These are phyloP conservation scores for Tetrahymena thermophila DNA, from an alignment of 73 alveolate genomes.

Conservation along the genomic window DNA sequence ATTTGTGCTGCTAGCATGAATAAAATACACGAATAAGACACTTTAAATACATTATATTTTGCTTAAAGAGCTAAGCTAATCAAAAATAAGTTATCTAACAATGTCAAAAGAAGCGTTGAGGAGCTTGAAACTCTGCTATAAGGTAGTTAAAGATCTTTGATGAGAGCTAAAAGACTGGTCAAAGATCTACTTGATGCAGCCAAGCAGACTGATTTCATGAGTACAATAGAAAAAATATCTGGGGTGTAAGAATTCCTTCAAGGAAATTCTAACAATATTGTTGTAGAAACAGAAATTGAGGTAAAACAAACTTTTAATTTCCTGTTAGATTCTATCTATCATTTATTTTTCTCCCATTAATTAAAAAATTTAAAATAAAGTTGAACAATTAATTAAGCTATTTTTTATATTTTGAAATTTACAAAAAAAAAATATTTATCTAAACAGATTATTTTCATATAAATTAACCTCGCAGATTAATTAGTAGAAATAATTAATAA, in stretches of 20 bases:
- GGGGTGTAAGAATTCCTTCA: not conserved
- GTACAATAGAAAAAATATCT: not conserved
- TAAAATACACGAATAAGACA: conserved; percentile 21
- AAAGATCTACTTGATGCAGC: not conserved
- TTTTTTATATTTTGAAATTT: too few relatives aligned
- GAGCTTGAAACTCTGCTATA: conserved; percentile 9
- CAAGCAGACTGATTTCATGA: not conserved
- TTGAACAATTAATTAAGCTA: too few relatives aligned
- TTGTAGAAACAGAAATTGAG: not conserved
- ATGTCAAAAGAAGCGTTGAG: conserved; percentile 33
- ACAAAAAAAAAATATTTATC: too few relatives aligned
- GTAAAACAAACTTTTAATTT: not conserved
- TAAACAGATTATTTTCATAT: too few relatives aligned
- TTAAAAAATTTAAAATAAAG: too few relatives aligned
- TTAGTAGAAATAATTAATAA: too few relatives aligned
- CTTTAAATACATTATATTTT: conserved; percentile 29
- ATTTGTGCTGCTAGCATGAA: conserved; percentile 43
- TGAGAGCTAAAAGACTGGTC: not conserved
- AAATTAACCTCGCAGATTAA: too few relatives aligned
- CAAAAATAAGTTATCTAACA: conserved; percentile 9
- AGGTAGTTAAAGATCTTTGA: not conserved
- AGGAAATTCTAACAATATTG: not conserved
- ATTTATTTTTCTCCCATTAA: too few relatives aligned
- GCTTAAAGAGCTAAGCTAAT: conserved; percentile 32
- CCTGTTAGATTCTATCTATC: not conserved